Conservation (phyloP, 2,329 filamentous ascomycete species). For the Pyrenophora teres region DNA sequence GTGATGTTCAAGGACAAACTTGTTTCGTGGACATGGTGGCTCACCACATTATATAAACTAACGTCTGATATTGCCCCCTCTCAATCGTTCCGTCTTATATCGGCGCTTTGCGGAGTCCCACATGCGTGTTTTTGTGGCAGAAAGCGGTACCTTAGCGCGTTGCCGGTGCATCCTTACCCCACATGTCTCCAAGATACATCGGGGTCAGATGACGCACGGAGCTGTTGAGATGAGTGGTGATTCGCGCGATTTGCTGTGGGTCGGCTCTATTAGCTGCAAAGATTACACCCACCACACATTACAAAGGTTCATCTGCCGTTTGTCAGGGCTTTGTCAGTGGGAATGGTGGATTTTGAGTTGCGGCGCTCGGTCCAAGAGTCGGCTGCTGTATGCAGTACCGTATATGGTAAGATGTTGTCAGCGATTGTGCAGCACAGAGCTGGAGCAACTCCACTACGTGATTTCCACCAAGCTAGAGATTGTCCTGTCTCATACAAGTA, state of each 20-base stretch:
- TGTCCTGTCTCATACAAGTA: too few relatives aligned
- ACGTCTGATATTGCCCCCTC: too few relatives aligned
- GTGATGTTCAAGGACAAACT: too few relatives aligned
- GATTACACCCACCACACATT: too few relatives aligned
- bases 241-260: constrained; percentile 13
- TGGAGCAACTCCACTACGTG: too few relatives aligned
- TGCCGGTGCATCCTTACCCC: constrained; percentile 25
- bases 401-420: too few relatives aligned
- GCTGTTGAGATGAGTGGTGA: constrained; percentile 7
- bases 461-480: too few relatives aligned
- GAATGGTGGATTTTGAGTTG: too few relatives aligned
- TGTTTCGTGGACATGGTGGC: not conserved
- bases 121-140: not conserved
- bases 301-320: not conserved
- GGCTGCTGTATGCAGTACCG: too few relatives aligned
- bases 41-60: constrained; percentile 2
- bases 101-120: constrained; percentile 15
- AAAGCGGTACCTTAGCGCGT: not conserved
- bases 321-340: constrained; percentile 25
- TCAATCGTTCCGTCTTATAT: constrained; percentile 2
- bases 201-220: constrained; percentile 14
- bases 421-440: too few relatives aligned
- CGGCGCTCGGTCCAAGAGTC: too few relatives aligned
- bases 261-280: not conserved
- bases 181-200: constrained; percentile 25